Base-by-base conservation (phyloP, 2,329 filamentous ascomycete species). In the Aspergillus amoenus region DNA sequence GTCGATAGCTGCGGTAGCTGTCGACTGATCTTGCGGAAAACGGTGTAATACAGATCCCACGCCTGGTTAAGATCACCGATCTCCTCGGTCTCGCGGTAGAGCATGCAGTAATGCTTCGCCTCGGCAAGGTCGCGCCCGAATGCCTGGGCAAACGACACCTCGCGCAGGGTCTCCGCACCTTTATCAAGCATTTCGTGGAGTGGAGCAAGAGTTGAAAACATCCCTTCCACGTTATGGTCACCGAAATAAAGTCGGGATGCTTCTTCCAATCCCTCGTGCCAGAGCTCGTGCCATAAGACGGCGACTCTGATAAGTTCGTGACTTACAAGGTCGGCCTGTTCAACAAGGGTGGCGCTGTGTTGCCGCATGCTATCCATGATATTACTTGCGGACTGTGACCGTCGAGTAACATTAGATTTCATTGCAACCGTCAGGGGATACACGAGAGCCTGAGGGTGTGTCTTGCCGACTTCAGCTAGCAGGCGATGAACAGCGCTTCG, bases 301-400 rank as follows among this genome's bases (percentile, higher is more conserved):
- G 94, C 94, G 58, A 99, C 95, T 51, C 94, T 88, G 69, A 99
- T 97, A 55, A 99, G 85, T 73, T 99, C 95, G 69, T 94, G 90
- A 72, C 93, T 97, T 64, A 99, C 93, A 46, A 93, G 82, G 70
- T 96, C 93, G 37, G 94, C 94, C 75, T 99, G 94, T 63, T 97
- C 91, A 8, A 99, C 94, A 37, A 99, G 83, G 66, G 86, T 89
- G 18, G 91, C 88, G 70, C 93, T 97, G 72, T 99, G 95, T 65
- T 93, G 89, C 40, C 93, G 89, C 91, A 99, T 96, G 69, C 89
- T 96, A 61, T 97, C 93, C 93, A 99, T 97, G 66, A 99, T 96
- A 63, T 92, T 87, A 32, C 86, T 88, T 3, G 95, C 95, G 40
- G 93, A 96, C 67, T 91, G 87, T 30, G 92, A 94, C 56, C 94